A percentile compares a stretch with the other conserved stretches of the same genome.
Conservation (phyloP, 2,329 filamentous ascomycete species). For the Trichoderma sp. region DNA sequence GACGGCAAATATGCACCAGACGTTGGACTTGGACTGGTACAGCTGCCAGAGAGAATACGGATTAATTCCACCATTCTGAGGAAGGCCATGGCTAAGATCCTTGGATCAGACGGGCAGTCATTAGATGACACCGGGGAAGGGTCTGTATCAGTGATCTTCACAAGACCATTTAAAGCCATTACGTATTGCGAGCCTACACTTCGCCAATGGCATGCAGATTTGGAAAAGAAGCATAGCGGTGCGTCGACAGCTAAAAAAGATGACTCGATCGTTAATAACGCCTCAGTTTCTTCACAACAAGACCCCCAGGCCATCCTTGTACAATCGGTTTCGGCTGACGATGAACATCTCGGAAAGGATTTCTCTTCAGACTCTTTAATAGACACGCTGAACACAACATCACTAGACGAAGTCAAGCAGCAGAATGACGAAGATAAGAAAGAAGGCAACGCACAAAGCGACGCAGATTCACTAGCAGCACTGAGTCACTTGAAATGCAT, state of each 20-base stretch:
- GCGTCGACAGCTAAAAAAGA: background rate
- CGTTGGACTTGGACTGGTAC: background rate
- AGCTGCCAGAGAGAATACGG: background rate
- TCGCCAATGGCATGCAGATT: background rate
- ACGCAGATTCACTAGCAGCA: background rate
- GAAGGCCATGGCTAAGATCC: background rate
- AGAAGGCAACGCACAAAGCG: background rate
- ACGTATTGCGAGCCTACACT: background rate
- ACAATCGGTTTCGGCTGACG: background rate
- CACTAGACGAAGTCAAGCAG: background rate
- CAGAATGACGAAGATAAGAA: background rate
- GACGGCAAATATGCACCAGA: background rate
- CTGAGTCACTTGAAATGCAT: conserved; percentile 1
- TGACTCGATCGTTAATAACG: background rate
- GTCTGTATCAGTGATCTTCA: background rate
- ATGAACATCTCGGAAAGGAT: background rate
- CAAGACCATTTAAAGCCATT: conserved; percentile 8
- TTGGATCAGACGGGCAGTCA: background rate
- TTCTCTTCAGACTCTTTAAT: background rate
- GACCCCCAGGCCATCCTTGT: background rate
- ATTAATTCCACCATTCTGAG: background rate
- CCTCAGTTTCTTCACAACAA: background rate
- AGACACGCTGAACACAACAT: background rate
- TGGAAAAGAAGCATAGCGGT: conserved; percentile 3
- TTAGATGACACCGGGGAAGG: background rate